These are phyloP conservation scores for Neckera pumila DNA, from an alignment of 225 moss, liverwort and hornwort genomes.

Conservation along the genomic window DNA sequence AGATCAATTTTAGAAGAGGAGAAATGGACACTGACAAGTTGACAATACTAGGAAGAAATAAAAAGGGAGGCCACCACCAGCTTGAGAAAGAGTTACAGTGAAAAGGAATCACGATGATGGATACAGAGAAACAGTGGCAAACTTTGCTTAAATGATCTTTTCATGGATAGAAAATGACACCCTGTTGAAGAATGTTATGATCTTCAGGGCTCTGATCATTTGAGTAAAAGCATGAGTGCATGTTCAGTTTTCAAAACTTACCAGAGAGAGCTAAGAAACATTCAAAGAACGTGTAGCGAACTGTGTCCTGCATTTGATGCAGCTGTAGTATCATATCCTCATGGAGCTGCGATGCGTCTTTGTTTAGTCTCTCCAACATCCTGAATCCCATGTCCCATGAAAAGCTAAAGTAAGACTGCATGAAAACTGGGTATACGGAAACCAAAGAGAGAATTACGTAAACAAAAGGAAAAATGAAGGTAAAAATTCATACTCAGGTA, in stretches of 20 bases:
- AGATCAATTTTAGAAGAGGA: neutral
- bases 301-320: slow-evolving; percentile 82
- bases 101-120: neutral
- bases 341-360: slow-evolving; percentile 49
- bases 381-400: slow-evolving; percentile 8
- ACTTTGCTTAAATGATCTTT: neutral
- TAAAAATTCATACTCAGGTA: neutral
- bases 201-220: neutral
- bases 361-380: slow-evolving; percentile 73
- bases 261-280: slow-evolving; percentile 85
- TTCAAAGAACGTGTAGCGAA: slow-evolving; percentile 80
- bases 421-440: neutral
- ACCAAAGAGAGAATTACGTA: neutral
- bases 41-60: neutral
- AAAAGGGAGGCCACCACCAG: neutral
- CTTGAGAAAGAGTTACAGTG: neutral
- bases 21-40: neutral
- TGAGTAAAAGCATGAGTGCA: neutral
- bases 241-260: slow-evolving; percentile 1
- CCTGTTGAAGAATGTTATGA: neutral
- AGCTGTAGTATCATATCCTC: slow-evolving; percentile 70
- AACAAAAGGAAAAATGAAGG: neutral
- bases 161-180: neutral
- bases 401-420: neutral
- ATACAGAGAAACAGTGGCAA: neutral